A percentile compares a stretch with the other conserved stretches of the same genome.
Evolutionary conservation across 805 yeast genomes (phyloP).

Genomic region (baker's yeast (Saccharomyces cerevisiae)): DNA sequence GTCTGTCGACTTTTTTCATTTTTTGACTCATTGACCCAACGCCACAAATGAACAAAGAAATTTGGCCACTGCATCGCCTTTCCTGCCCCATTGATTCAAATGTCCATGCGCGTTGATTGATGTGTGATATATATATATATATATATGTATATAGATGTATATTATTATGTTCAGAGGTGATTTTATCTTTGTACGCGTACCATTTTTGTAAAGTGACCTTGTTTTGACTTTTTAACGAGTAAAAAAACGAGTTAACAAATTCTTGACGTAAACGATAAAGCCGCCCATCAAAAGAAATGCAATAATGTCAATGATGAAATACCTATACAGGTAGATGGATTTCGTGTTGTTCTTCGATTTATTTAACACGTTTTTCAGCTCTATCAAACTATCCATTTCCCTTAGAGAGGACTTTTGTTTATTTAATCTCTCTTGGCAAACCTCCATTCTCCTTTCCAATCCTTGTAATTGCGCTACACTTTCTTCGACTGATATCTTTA

Average conservation of each 20-base stretch:
- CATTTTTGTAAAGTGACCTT: neutral
- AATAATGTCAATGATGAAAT: neutral
- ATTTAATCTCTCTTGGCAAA: slow-evolving; percentile 13
- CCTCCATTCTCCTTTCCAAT: slow-evolving; percentile 26
- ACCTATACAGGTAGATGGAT: slow-evolving; percentile 6
- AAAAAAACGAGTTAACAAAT: neutral
- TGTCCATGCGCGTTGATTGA: neutral
- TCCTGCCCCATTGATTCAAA: neutral
- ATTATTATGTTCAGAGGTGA: neutral
- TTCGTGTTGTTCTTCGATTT: slow-evolving; percentile 1
- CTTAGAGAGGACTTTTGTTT: slow-evolving; percentile 22
- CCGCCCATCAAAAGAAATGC: neutral
- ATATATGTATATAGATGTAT: neutral
- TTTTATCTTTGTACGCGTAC: neutral
- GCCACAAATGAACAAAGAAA: neutral
- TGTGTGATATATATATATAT: neutral
- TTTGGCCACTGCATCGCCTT: neutral
- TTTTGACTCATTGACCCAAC: neutral
- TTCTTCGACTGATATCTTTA: slow-evolving; percentile 8
- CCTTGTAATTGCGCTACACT: slow-evolving; percentile 20
- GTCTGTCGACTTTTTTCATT: neutral
- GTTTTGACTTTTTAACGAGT: neutral
- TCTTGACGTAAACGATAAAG: neutral
- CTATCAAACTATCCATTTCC: slow-evolving; percentile 20
- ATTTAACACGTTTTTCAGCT: slow-evolving; percentile 8